Percentiles rank a stretch among this genome's conserved stretches.
Conservation (phyloP, 306 rosid genomes). For the Begonia fuchsioides region DNA sequence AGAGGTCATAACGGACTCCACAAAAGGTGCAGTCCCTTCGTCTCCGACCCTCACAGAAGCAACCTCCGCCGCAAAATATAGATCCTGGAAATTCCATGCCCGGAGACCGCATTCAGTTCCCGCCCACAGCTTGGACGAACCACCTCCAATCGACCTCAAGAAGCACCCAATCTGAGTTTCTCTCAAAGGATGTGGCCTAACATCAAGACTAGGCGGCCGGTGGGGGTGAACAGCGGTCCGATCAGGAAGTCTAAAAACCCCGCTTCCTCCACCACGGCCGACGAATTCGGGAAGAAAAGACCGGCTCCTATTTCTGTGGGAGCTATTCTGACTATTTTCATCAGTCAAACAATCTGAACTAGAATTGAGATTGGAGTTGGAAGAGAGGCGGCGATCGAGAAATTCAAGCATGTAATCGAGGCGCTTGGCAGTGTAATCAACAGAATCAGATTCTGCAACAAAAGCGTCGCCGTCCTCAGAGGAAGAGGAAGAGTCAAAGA, state of each 20-base stretch:
- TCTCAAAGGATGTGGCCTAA: constrained; percentile 77
- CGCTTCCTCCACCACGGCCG: constrained; percentile 58
- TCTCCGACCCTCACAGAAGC: constrained; percentile 27
- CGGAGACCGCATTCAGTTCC: constrained; percentile 57
- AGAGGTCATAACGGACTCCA: constrained; percentile 43
- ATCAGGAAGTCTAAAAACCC: constrained; percentile 43
- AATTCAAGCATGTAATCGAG: constrained; percentile 83
- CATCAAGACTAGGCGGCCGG: constrained; percentile 63
- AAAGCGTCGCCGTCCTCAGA: constrained; percentile 35
- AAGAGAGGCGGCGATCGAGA: constrained; percentile 66
- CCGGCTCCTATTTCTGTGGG: constrained; percentile 1
- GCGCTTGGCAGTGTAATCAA: constrained; percentile 63
- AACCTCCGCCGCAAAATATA: constrained; percentile 32
- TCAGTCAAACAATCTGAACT: constrained; percentile 1
- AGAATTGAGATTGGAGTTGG: background rate
- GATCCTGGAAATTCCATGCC: constrained; percentile 52
- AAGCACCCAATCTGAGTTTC: constrained; percentile 78
- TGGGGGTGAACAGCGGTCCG: constrained; percentile 61
- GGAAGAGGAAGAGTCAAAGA: constrained; percentile 11
- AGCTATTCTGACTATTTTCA: constrained; percentile 1
- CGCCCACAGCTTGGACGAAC: constrained; percentile 65
- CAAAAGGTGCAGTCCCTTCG: constrained; percentile 58
- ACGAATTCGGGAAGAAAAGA: constrained; percentile 45
- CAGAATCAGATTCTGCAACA: constrained; percentile 23
- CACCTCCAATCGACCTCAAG: constrained; percentile 41